A percentile compares a stretch with the other conserved stretches of the same genome.
Conservation (phyloP, 2,329 filamentous ascomycete species). For the Nemania abortiva region DNA sequence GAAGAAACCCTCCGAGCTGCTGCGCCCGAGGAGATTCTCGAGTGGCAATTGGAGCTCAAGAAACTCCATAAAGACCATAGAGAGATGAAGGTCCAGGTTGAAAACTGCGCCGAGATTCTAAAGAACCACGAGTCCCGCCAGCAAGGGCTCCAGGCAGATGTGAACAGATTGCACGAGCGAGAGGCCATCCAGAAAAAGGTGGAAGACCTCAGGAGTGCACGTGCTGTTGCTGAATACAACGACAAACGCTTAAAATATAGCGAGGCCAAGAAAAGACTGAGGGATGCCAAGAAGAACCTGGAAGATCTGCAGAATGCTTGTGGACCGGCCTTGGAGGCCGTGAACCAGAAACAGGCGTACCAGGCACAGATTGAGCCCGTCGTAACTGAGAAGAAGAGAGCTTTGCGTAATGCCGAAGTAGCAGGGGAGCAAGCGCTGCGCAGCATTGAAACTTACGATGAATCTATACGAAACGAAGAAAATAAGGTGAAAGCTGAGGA, state of each 20-base stretch:
- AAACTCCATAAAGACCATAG: constrained; percentile 77
- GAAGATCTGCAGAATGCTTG: constrained; percentile 67
- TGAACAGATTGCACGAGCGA: constrained; percentile 83
- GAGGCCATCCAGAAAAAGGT: constrained; percentile 75
- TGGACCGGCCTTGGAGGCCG: constrained; percentile 76
- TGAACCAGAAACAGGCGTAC: constrained; percentile 79
- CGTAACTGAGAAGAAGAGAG: constrained; percentile 65
- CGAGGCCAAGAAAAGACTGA: constrained; percentile 67
- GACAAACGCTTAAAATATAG: constrained; percentile 62
- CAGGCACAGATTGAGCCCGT: constrained; percentile 66
- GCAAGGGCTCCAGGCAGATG: constrained; percentile 79
- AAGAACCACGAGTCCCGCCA: constrained; percentile 79
- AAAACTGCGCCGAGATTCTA: constrained; percentile 72
- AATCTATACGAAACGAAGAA: constrained; percentile 59
- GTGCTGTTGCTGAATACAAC: constrained; percentile 74
- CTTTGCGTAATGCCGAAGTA: constrained; percentile 66
- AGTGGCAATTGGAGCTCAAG: constrained; percentile 82
- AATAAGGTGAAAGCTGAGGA: constrained; percentile 62
- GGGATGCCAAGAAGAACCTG: constrained; percentile 68
- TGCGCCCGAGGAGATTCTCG: constrained; percentile 82
- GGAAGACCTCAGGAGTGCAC: constrained; percentile 72
- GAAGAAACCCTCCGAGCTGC: constrained; percentile 89
- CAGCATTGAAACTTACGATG: constrained; percentile 53
- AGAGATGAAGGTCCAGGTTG: constrained; percentile 67
- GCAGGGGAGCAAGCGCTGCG: constrained; percentile 59